Conservation (phyloP, 768 basidiomycete genomes). For the Mycena albidolilacea region DNA sequence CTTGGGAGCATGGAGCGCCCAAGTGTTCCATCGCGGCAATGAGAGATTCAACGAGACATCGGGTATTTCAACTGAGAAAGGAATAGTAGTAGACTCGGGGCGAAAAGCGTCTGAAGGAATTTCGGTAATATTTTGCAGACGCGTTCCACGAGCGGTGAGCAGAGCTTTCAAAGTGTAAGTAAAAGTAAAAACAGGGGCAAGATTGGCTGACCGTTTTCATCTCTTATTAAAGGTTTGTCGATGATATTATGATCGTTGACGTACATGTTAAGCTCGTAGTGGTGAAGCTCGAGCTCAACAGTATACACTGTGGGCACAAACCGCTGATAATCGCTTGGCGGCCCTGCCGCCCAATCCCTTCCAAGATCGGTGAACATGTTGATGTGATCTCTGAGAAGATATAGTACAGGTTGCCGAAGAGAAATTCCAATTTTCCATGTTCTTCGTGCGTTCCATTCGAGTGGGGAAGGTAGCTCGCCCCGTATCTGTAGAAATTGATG, state of each 20-base stretch:
- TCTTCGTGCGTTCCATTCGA: slow-evolving; percentile 86
- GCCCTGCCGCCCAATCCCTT: slow-evolving; percentile 91
- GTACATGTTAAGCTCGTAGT: slow-evolving; percentile 85
- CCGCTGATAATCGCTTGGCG: slow-evolving; percentile 82
- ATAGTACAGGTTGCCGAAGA: slow-evolving; percentile 80
- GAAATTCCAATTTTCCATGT: slow-evolving; percentile 85
- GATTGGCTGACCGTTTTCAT: slow-evolving; percentile 82
- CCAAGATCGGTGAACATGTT: slow-evolving; percentile 95
- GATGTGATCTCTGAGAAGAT: slow-evolving; percentile 91
- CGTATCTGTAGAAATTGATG: slow-evolving; percentile 62
- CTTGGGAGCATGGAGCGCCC: slow-evolving; percentile 75
- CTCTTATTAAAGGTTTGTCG: slow-evolving; percentile 83
- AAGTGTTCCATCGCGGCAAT: slow-evolving; percentile 92
- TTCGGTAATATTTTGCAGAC: slow-evolving; percentile 63
- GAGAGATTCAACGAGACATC: slow-evolving; percentile 72
- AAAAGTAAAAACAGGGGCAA: not conserved
- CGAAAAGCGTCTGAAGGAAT: slow-evolving; percentile 83
- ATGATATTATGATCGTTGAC: slow-evolving; percentile 98
- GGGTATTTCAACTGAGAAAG: slow-evolving; percentile 75
- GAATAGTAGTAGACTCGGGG: slow-evolving; percentile 75
- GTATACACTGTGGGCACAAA: slow-evolving; percentile 89
- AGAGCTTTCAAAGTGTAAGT: slow-evolving; percentile 66
- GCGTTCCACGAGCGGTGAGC: slow-evolving; percentile 73
- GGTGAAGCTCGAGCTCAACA: slow-evolving; percentile 78
- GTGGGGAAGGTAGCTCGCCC: slow-evolving; percentile 83